Conservation (phyloP, 129 eudicot genomes). For the Rutidosis leptorrhynchoides region DNA sequence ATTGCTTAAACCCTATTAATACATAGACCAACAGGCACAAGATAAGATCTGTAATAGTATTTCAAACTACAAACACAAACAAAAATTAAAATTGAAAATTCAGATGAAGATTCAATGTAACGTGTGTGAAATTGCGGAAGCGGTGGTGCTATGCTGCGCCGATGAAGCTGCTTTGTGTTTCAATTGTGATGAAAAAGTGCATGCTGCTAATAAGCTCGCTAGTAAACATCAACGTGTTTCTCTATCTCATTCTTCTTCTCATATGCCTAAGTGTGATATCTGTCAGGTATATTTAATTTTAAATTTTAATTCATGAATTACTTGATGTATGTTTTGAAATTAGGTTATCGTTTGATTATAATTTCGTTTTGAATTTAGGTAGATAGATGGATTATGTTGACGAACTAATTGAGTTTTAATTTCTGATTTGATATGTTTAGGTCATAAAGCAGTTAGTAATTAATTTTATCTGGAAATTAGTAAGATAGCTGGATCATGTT, state of each 20-base stretch:
- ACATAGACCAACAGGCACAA: not conserved
- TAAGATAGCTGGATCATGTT: conserved; percentile 7
- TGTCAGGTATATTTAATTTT: conserved; percentile 55
- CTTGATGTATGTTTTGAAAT: not conserved
- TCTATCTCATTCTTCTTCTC: conserved; percentile 50
- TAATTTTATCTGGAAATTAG: conserved; percentile 12
- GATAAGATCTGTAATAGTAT: conserved; percentile 16
- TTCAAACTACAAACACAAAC: not conserved
- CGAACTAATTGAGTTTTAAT: not conserved
- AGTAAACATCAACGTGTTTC: conserved; percentile 80
- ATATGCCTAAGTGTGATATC: conserved; percentile 84
- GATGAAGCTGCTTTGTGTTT: conserved; percentile 92
- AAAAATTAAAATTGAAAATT: not conserved
- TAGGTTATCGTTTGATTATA: not conserved
- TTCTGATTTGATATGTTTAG: not conserved
- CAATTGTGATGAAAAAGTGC: conserved; percentile 75
- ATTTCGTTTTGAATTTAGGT: conserved; percentile 10
- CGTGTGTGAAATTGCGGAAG: conserved; percentile 85
- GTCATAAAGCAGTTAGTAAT: not conserved
- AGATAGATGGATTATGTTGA: conserved; percentile 6
- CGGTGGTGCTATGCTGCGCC: conserved; percentile 81
- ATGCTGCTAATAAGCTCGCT: conserved; percentile 95
- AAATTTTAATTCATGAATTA: not conserved
- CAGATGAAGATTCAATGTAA: conserved; percentile 92
- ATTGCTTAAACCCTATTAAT: conserved; percentile 24